Base-by-base conservation (phyloP, 192 early-diverging fungal species). In the Coemansia nantahalensis region DNA sequence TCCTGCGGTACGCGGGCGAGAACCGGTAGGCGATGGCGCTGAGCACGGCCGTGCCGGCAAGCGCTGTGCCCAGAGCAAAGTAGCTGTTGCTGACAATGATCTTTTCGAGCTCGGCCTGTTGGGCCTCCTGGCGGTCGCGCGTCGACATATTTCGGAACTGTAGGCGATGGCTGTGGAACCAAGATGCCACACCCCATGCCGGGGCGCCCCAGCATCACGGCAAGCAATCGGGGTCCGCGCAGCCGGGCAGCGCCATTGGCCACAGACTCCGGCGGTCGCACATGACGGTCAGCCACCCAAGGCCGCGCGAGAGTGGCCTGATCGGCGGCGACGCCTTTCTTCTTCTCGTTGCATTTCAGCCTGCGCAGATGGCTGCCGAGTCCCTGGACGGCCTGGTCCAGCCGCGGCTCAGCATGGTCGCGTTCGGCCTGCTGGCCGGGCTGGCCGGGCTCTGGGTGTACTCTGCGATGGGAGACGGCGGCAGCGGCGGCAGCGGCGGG, bases 361-460 rank as follows among this genome's bases (percentile, higher is more conserved):
- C 13, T 23, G 41, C 18, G 26, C 41, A 26, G 15, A 47, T 45
- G 54, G 43, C 45, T 15, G 28, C 39, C 6, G 40, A 33, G 15
- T 24, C 37, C 4, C 17, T 32, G 14, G 42, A 62, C 30, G 44
- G 45, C 11, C 31, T 13, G 11, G 28, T 41, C 15, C 56, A 56
- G 43, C 64, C 65, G 23, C 51, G 65, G n/a, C 51, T 67, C 12
- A 75, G 71, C 56, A 55, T 75, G 34, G 44, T 51, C 3, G 45
- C 52, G 13, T 47, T 75, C n/a, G 64, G 71, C 0, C 33, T 75
- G 39, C 39, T 75, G 16, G 71, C 56, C 0, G 71, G 64, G n/a
- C 30, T 75, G 6, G 64, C 65, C 1, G 71, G 51, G 26, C 47
- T 67, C 15, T 68, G 64, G 71, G 54, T 75, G 15, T 75, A 75